Conservation (phyloP, 305 asterid genomes). For the Solanum hybrid region DNA sequence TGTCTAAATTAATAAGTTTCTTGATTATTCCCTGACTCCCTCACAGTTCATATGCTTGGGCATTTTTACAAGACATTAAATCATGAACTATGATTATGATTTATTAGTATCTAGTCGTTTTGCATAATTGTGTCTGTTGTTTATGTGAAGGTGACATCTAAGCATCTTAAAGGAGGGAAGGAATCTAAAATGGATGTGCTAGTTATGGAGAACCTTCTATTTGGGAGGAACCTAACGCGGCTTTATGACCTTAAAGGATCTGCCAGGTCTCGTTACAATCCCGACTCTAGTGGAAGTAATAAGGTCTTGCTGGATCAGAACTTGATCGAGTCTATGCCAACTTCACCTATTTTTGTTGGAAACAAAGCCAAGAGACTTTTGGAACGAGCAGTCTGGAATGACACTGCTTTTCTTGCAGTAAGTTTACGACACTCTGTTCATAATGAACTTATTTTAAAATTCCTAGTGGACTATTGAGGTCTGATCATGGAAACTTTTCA, state of each 20-base stretch:
- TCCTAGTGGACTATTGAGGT: background rate
- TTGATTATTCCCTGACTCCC: background rate
- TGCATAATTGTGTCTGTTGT: background rate
- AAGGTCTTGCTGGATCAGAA: constrained; percentile 74
- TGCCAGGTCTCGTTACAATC: constrained; percentile 60
- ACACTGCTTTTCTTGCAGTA: constrained; percentile 74
- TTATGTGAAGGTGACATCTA: constrained; percentile 23
- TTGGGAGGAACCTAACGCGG: constrained; percentile 46
- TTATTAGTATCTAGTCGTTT: background rate
- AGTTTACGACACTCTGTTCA: constrained; percentile 15
- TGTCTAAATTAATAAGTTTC: background rate
- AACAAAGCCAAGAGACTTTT: constrained; percentile 57
- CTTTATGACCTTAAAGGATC: constrained; percentile 80
- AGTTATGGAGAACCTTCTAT: constrained; percentile 77
- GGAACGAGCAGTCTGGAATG: constrained; percentile 83
- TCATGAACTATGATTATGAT: background rate
- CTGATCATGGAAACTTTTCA: background rate
- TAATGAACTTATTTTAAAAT: background rate
- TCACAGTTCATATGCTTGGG: background rate
- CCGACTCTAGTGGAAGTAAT: constrained; percentile 64
- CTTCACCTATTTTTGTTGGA: constrained; percentile 72
- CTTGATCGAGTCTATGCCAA: constrained; percentile 78
- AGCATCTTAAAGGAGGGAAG: constrained; percentile 64
- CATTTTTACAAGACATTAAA: background rate
- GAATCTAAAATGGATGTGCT: constrained; percentile 67